Base-by-base conservation (phyloP, 2,329 filamentous ascomycete species). In the Trichocomaceae sp. region DNA sequence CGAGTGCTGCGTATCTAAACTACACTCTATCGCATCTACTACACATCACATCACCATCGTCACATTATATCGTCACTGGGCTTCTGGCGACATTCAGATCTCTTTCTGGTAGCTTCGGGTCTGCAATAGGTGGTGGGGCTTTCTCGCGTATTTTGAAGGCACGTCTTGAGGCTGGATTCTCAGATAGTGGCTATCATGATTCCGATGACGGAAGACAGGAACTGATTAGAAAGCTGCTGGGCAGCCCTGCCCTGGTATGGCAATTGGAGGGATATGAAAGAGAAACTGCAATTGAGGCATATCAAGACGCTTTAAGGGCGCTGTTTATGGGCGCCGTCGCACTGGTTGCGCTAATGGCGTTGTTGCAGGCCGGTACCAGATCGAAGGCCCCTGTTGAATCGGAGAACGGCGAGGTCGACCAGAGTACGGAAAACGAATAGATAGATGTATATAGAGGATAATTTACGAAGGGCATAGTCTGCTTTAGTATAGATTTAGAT, bases 21-120 rank as follows among this genome's bases (percentile, higher is more conserved):
- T 95, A 95, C 70, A 87, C 86, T 0, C 79, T 95, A 2, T 87
- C 88, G 0, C 90, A 95, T 63, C 69, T 91, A 5, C 77, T 95
- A 4, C 87, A 93, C 66, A 76, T 92, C 5, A 87, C 85, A 0
- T 74, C 76, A 0, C 76, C 81, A 0, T 77, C 81, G 6, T 82
- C 83, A 1, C 87, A 91, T 63, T 90, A 87, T 63, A 83, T 93
- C 49, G 83, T 86, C 2, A 89, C 86, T 0, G 86, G 87, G 12
- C 75, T 95, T 42, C 72, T 92, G 3, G 83, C 85, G 26, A 95
- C 88, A 0, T 92, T 92, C 70, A 80, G 90, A 15, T 56, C 54
- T 19, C 37, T 50, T 19, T 50, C 54, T 7, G 88, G 88, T 13
- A 87, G 83, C 50, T 93, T 95, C 62, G 88, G 89, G 2, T 86